phyloP scores from a whole-genome alignment of 73 alveolate genomes.

The Blepharisma japonicum region DNA sequence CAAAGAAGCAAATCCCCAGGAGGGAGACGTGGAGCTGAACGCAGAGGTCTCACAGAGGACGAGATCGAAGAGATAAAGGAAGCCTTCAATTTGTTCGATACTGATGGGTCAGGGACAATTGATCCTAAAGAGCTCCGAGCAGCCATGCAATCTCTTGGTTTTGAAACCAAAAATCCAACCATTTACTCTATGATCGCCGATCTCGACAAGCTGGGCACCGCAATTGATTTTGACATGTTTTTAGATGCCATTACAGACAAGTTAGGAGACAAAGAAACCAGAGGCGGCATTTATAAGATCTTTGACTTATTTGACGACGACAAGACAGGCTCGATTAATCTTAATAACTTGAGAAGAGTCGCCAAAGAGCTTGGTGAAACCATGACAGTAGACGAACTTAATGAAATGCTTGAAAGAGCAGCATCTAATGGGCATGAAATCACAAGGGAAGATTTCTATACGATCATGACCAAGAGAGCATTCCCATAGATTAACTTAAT shows the following conservation, averaged over 20 bases:
- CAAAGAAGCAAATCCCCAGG: too few species aligned
- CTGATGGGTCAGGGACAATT: constrained; percentile 87
- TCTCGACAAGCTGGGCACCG: constrained; percentile 82
- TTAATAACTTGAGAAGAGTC: constrained; percentile 81
- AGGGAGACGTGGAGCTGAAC: too few species aligned
- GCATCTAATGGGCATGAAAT: constrained; percentile 89
- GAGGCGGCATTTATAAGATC: constrained; percentile 84
- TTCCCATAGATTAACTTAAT: constrained; percentile 6
- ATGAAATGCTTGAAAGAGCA: constrained; percentile 90
- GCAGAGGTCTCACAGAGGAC: constrained; percentile 57
- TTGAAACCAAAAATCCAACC: constrained; percentile 89
- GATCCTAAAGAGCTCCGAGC: constrained; percentile 93
- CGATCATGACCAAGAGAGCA: constrained; percentile 75
- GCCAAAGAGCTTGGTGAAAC: constrained; percentile 94
- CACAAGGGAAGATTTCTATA: constrained; percentile 90
- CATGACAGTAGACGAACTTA: constrained; percentile 82
- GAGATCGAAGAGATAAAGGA: constrained; percentile 83
- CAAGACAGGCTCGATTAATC: constrained; percentile 69
- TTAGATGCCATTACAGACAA: constrained; percentile 82
- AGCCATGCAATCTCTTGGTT: constrained; percentile 88
- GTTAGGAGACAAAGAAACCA: constrained; percentile 82
- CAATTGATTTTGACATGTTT: constrained; percentile 87
- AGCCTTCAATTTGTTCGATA: constrained; percentile 89
- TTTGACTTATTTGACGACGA: constrained; percentile 91
- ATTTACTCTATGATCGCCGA: constrained; percentile 89